Base-by-base conservation (phyloP, 371 early-diverging fungal genomes). In the Fennellomyces sp. region DNA sequence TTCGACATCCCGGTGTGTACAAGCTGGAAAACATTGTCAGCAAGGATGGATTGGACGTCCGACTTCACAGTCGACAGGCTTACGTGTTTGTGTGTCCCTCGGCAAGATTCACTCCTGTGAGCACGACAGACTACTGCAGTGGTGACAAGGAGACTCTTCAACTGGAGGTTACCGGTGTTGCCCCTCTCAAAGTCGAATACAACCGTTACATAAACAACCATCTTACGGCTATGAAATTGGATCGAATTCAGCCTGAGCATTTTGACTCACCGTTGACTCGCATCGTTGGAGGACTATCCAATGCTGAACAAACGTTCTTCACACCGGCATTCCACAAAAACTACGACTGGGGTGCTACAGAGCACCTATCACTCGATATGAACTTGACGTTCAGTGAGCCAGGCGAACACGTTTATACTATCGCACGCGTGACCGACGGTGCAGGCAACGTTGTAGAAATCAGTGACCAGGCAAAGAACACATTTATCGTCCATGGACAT, bases 41-140 rank as follows among this genome's bases (percentile, higher is more conserved):
- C 23, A 70, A 70, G 49, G 75, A 81, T 26, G 66, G 68, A 8
- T 38, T 69, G 11, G 73, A 76, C 45, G 78, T 78, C 11, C 59
- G 76, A 41, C 47, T 75, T 5, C 69, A 78, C 52, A 64, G 54
- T 15, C 45, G 66, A 33, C 52, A 60, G 6, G 76, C 66, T 0
- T 72, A 65, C 60, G 71, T 81, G 1, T 77, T 78, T 38, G 67
- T 70, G 3, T 81, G 81, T 56, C 81, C 81, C 30, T 57, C 60
- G 5, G 80, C 77, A 8, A 42, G 60, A 2, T 69, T 76, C 39
- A 51, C 53, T 15, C 64, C 77, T 5, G 19, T 59, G 2, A 41
- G 26, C 28, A 12, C 27, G 5, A 11, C 33, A 2, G 68, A 80
- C 28, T 68, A 72, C 54, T 80, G 80, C 56, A 55, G 61, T n/a